A percentile compares a stretch with the other conserved stretches of the same genome.
Conservation (phyloP, 257 asterid species). For the Salvia splendens region DNA sequence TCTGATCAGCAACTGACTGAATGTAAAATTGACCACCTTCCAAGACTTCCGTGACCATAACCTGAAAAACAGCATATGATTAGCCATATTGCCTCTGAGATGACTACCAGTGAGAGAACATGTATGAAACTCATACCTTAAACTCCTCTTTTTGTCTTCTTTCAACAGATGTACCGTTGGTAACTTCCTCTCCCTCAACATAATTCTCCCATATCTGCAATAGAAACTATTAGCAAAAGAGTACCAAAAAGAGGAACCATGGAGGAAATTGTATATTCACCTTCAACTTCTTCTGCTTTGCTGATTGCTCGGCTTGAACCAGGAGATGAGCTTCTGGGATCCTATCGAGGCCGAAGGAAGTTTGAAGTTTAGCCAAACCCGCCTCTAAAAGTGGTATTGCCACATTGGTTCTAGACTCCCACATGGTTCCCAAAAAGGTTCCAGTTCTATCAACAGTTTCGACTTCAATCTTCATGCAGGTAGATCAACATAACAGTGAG, state of each 20-base stretch:
- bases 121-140: constrained; percentile 48
- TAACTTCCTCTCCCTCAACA: constrained; percentile 76
- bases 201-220: constrained; percentile 71
- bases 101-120: background rate
- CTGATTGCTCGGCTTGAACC: constrained; percentile 87
- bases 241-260: constrained; percentile 4
- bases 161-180: constrained; percentile 56
- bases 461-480: constrained; percentile 68
- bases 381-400: constrained; percentile 85
- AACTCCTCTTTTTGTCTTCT: constrained; percentile 78
- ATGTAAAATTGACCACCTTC: constrained; percentile 92
- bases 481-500: constrained; percentile 11
- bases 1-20: constrained; percentile 83
- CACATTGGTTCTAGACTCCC: constrained; percentile 82
- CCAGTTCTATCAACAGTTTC: constrained; percentile 98
- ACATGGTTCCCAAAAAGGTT: constrained; percentile 87
- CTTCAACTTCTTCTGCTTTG: constrained; percentile 92
- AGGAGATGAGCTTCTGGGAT: constrained; percentile 86
- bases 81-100: constrained; percentile 7
- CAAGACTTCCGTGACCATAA: constrained; percentile 77
- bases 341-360: constrained; percentile 80
- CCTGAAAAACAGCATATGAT: constrained; percentile 46
- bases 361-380: constrained; percentile 89
- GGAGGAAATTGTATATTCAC: constrained; percentile 38
- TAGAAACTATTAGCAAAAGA: constrained; percentile 29